Evolutionary conservation across 1,284 basidiomycete species (phyloP).

Genomic region (Anthracocystis panici-leucophaei): DNA sequence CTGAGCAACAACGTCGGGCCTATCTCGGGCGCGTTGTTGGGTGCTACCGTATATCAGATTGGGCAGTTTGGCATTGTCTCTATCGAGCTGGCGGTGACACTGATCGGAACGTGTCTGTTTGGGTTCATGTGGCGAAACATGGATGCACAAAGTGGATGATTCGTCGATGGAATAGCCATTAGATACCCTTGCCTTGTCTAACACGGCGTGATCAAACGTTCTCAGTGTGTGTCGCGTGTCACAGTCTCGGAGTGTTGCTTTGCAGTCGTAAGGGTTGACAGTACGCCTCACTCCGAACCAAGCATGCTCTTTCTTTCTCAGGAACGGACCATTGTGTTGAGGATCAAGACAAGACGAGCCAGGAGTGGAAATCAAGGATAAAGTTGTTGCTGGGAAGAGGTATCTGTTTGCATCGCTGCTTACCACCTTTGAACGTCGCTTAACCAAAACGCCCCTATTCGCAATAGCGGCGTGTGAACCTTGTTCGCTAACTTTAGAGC

Average conservation of each 20-base stretch:
- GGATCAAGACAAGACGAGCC: no score
- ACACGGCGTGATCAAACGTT: background rate
- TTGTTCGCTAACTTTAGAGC: background rate
- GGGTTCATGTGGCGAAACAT: constrained; percentile 52
- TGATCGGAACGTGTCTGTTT: constrained; percentile 43
- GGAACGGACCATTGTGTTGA: background rate
- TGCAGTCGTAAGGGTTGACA: background rate
- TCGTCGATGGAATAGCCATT: background rate
- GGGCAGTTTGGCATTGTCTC: constrained; percentile 50
- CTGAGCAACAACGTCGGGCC: constrained; percentile 49
- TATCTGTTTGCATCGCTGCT: background rate
- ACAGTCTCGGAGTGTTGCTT: no score
- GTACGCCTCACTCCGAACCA: constrained; percentile 3
- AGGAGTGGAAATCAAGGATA: background rate
- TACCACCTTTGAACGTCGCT: background rate
- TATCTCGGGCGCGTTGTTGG: constrained; percentile 48
- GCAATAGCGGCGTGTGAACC: constrained; percentile 3
- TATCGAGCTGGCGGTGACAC: constrained; percentile 44
- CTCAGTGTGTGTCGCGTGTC: background rate
- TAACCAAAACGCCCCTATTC: constrained; percentile 5
- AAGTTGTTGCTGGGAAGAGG: background rate
- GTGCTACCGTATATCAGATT: constrained; percentile 46
- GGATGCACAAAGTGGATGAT: constrained; percentile 38
- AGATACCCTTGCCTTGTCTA: background rate
- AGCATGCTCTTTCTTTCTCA: background rate